phyloP scores from a whole-genome alignment of 768 basidiomycete species.

The Rossbeevera mucosa region DNA sequence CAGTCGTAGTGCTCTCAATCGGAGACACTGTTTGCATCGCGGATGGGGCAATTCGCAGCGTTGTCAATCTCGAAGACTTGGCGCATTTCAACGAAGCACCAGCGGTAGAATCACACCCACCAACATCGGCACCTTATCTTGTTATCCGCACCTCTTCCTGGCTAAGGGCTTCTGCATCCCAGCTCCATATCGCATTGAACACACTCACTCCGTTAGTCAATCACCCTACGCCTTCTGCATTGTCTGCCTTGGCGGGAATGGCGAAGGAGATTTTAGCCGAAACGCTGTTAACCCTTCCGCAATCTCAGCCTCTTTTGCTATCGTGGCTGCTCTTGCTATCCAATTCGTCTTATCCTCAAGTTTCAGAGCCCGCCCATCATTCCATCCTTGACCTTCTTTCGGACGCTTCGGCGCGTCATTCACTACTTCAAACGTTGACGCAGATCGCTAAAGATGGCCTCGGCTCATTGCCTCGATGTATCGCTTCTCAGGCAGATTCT shows the following conservation, averaged over 20 bases:
- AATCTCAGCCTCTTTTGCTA: conserved; percentile 61
- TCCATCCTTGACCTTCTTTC: conserved; percentile 45
- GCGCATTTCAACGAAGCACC: conserved; percentile 28
- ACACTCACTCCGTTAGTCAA: conserved; percentile 63
- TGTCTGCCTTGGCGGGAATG: conserved; percentile 52
- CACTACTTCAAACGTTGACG: conserved; percentile 53
- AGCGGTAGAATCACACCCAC: conserved; percentile 15
- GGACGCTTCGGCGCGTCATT: conserved; percentile 39
- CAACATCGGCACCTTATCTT: conserved; percentile 36
- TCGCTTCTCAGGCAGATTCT: conserved; percentile 67
- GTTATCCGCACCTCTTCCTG: conserved; percentile 69
- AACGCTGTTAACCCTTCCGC: conserved; percentile 62
- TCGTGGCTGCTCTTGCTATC: conserved; percentile 72
- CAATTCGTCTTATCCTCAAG: conserved; percentile 50
- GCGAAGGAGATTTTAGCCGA: conserved; percentile 49
- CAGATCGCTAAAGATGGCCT: conserved; percentile 63
- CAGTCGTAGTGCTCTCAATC: conserved; percentile 51
- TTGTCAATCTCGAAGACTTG: conserved; percentile 65
- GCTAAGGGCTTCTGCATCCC: conserved; percentile 76
- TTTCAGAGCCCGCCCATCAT: conserved; percentile 46
- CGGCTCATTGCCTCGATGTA: conserved; percentile 63
- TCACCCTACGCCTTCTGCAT: conserved; percentile 67
- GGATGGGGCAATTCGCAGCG: conserved; percentile 52
- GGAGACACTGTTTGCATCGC: conserved; percentile 63
- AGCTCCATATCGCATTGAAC: conserved; percentile 80